A percentile compares a stretch with the other conserved stretches of the same genome.
Conservation (phyloP, 495 filamentous ascomycete species). For the Penicillium egyptiacum region DNA sequence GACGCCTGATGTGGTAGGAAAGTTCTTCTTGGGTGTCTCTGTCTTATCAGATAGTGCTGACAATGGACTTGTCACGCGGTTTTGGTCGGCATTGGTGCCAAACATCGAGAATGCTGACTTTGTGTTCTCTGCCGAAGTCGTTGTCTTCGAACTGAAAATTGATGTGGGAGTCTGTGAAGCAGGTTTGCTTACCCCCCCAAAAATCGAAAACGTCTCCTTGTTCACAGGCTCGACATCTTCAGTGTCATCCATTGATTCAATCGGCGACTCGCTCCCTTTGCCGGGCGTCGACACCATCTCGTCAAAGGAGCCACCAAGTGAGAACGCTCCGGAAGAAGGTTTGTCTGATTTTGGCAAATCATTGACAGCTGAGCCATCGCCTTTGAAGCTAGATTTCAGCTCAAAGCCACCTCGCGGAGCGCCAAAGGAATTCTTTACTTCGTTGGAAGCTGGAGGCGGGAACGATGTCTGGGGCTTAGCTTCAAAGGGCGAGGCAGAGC, state of each 20-base stretch:
- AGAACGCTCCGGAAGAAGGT: conserved; percentile 37
- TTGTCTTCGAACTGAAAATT: conserved; percentile 40
- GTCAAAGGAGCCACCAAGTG: conserved; percentile 33
- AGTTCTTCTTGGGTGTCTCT: conserved; percentile 27
- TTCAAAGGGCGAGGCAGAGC: conserved; percentile 29
- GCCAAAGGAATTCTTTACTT: conserved; percentile 52
- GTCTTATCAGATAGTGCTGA: conserved; percentile 45
- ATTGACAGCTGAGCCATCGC: conserved; percentile 63
- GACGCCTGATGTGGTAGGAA: conserved; percentile 21
- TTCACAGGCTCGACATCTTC: conserved; percentile 34
- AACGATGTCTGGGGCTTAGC: conserved; percentile 35
- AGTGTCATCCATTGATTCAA: conserved; percentile 43
- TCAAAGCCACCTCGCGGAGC: conserved; percentile 58
- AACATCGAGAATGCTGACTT: conserved; percentile 42
- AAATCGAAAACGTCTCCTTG: conserved; percentile 22
- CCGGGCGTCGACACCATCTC: conserved; percentile 26
- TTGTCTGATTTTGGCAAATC: conserved; percentile 55
- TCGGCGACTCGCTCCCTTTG: conserved; percentile 23
- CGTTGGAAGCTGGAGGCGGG: conserved; percentile 36
- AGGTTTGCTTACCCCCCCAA: conserved; percentile 34
- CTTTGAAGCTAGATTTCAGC: conserved; percentile 78
- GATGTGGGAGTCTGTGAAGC: conserved; percentile 25
- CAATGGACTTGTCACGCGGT: conserved; percentile 29
- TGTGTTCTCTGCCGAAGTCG: conserved; percentile 33
- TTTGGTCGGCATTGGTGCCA: conserved; percentile 29